Base-by-base conservation (phyloP, 2,329 filamentous ascomycete genomes). In the Rhexocercosporidium sp. region DNA sequence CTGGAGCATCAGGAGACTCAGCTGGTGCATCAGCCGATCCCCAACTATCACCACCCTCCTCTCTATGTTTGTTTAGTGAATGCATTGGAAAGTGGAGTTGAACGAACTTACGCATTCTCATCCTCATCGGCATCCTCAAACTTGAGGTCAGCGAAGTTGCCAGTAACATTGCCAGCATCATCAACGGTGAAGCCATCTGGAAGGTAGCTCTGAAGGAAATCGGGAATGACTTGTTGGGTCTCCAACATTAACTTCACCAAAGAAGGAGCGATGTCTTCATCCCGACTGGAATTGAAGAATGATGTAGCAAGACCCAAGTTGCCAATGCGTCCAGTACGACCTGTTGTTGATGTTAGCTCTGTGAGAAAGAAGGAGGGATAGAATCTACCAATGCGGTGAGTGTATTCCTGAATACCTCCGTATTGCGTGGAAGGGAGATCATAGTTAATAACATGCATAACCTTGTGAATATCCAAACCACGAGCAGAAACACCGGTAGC, bases 341-440 rank as follows among this genome's bases (percentile, higher is more conserved):
- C 91, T 93, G 68, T 61, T 46, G 18, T 11, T 22, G 71, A 62
- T 67, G 47, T 71, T 68, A 74, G 49, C 29, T 47, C 62, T n/a
- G 3, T n/a, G 22, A 29, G 20, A 49, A 5, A 27, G 51, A 57
- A 41, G 44, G 25, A 41, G 16, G 16, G 20, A 20, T 31, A 29
- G 7, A 27, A 76, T 84, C 80, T 87, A 93, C 92, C 96, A 77
- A 98, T 98, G 14, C 96, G 93, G 77, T 99, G 96, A 29, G 92
- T 89, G 74, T 98, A 99, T 78, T 98, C 96, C 59, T 92, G 89
- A 65, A 97, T 97, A 1, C 94, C 95, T n/a, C 93, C 94, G 73
- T 95, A 86, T 0, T 88, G 82, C 51, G 84, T 80, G 5, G 84
- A 88, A 0, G 95, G 95, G 1, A 98, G 82, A 69, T 98, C 94